phyloP scores from a whole-genome alignment of 2,329 filamentous ascomycete species.

The Stagonosporopsis tanaceti region DNA sequence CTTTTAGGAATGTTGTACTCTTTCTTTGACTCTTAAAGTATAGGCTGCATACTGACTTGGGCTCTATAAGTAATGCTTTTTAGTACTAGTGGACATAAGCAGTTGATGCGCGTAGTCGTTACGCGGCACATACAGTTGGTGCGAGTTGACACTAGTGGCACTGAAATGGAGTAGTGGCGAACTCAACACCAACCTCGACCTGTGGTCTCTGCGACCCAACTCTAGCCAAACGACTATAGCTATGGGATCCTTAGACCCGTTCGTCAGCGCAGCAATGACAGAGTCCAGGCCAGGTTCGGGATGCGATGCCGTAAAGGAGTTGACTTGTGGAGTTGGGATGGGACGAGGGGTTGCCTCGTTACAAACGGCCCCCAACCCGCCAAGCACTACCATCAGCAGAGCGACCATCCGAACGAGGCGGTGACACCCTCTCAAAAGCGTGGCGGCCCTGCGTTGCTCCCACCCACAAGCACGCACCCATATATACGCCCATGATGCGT shows the following conservation, averaged over 20 bases:
- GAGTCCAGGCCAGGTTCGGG: background rate
- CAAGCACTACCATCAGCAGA: background rate
- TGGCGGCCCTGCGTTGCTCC: background rate
- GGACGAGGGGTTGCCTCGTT: background rate
- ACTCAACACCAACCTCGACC: constrained; percentile 4
- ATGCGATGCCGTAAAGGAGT: background rate
- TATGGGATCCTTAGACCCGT: background rate
- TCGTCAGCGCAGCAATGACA: background rate
- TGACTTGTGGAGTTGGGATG: background rate
- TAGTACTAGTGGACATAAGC: background rate
- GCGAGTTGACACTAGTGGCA: constrained; percentile 2
- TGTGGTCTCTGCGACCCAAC: background rate
- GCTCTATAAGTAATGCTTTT: background rate
- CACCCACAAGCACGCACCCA: background rate
- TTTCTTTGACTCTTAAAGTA: background rate
- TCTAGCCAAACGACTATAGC: background rate
- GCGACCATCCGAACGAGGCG: background rate
- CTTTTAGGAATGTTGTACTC: background rate
- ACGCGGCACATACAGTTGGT: background rate
- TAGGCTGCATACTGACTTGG: constrained; percentile 1
- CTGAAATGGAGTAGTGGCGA: background rate
- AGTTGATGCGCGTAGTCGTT: background rate
- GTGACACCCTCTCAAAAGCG: background rate
- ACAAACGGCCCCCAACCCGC: constrained; percentile 3
- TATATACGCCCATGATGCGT: constrained; percentile 2